These are phyloP conservation scores for Euptelea pleiosperma DNA, from an alignment of 164 flowering plant genomes.

Conservation along the genomic window DNA sequence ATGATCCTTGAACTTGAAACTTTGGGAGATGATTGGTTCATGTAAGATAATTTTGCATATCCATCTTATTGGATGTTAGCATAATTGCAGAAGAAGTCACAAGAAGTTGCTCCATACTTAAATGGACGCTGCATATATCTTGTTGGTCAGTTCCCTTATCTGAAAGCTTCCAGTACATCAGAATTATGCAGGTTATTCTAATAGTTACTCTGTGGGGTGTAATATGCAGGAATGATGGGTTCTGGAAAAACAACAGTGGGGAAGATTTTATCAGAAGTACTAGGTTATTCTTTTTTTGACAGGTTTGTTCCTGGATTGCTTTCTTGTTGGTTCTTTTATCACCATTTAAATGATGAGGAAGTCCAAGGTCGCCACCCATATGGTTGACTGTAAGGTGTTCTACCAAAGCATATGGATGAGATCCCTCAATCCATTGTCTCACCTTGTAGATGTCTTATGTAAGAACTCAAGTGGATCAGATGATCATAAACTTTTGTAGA, in stretches of 20 bases:
- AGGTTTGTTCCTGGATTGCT: conserved; percentile 53
- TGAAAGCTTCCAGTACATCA: neutral
- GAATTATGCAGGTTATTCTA: neutral
- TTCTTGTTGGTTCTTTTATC: conserved; percentile 33
- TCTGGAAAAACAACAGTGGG: conserved; percentile 97
- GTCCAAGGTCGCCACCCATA: neutral
- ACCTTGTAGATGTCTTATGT: neutral
- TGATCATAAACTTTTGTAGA: neutral
- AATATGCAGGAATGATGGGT: conserved; percentile 89
- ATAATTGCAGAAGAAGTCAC: conserved; percentile 66
- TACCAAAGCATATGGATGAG: too few species aligned
- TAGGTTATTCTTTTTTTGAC: conserved; percentile 79
- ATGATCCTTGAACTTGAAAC: too few species aligned
- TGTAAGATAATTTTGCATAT: neutral
- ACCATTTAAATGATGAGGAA: neutral
- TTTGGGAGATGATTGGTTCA: neutral
- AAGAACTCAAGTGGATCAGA: neutral
- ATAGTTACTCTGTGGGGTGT: conserved; percentile 1
- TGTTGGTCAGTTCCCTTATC: conserved; percentile 65
- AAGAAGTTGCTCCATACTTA: conserved; percentile 58
- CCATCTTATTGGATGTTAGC: conserved; percentile 19
- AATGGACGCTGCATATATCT: conserved; percentile 82
- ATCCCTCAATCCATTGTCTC: neutral
- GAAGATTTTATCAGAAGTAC: conserved; percentile 63
- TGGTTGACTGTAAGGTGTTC: too few species aligned